phyloP scores from a whole-genome alignment of 2,329 filamentous ascomycete genomes.

The Anthostomella pinea region DNA sequence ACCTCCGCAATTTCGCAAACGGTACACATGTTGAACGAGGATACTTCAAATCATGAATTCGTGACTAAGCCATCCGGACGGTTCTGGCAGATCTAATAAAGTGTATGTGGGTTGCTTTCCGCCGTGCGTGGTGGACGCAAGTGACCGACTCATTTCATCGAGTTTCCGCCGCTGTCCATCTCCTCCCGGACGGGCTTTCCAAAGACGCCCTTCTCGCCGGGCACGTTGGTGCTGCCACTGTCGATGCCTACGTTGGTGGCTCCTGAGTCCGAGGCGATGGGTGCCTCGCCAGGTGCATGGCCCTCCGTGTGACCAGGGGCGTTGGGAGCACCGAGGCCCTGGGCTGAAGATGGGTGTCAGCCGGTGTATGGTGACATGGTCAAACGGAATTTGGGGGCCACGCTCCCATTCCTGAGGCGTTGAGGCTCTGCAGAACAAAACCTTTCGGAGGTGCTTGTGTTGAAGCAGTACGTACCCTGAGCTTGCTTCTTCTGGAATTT shows the following conservation, averaged over 20 bases:
- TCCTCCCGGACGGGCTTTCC: slow-evolving; percentile 21
- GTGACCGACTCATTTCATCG: slow-evolving; percentile 15
- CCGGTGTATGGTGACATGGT: too few relatives aligned
- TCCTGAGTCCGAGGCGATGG: slow-evolving; percentile 25
- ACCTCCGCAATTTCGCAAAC: too few relatives aligned
- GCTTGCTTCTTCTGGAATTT: slow-evolving; percentile 26
- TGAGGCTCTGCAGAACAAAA: too few relatives aligned
- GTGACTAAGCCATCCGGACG: too few relatives aligned
- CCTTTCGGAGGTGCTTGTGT: too few relatives aligned
- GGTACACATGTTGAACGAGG: too few relatives aligned
- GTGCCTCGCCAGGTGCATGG: slow-evolving; percentile 23
- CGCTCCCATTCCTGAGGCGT: too few relatives aligned
- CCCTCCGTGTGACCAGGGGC: slow-evolving; percentile 25
- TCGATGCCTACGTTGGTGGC: slow-evolving; percentile 21
- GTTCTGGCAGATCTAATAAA: too few relatives aligned
- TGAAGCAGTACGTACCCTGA: slow-evolving; percentile 13
- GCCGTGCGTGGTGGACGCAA: too few relatives aligned
- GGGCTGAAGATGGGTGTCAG: slow-evolving; percentile 19
- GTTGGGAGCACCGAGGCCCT: slow-evolving; percentile 25
- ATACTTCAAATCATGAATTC: too few relatives aligned
- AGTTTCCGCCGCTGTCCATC: slow-evolving; percentile 18
- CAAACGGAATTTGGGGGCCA: too few relatives aligned
- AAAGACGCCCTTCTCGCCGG: slow-evolving; percentile 23
- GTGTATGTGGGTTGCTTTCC: not conserved
- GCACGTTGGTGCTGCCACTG: slow-evolving; percentile 21